Conservation (phyloP, 2,329 filamentous ascomycete genomes). For the Metarhizium guizhouense region DNA sequence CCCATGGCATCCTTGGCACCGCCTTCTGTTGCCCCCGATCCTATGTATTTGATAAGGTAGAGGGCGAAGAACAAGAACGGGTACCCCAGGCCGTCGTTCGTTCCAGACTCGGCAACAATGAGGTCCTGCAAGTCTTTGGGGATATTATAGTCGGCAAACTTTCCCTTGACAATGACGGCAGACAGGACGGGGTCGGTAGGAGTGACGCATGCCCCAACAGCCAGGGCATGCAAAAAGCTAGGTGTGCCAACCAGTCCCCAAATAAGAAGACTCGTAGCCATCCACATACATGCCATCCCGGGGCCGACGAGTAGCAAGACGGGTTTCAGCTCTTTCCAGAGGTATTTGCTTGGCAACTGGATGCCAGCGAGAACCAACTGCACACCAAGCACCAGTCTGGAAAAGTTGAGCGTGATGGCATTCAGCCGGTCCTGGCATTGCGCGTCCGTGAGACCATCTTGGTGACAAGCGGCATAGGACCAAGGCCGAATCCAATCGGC, state of each 20-base stretch:
- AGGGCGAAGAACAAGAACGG: constrained; percentile 80
- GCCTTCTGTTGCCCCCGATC: constrained; percentile 47
- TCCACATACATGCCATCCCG: constrained; percentile 81
- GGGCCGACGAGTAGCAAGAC: constrained; percentile 69
- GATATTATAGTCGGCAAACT: constrained; percentile 86
- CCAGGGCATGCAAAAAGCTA: constrained; percentile 68
- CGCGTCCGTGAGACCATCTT: constrained; percentile 10
- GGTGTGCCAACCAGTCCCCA: constrained; percentile 68
- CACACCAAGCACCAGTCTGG: constrained; percentile 77
- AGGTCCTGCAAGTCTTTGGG: constrained; percentile 73
- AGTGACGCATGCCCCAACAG: constrained; percentile 78
- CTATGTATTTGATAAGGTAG: constrained; percentile 71
- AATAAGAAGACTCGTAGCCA: constrained; percentile 68
- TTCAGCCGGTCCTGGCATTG: constrained; percentile 48
- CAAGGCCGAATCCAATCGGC: constrained; percentile 67
- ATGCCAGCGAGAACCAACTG: constrained; percentile 85
- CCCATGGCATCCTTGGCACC: constrained; percentile 60
- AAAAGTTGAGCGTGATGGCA: constrained; percentile 72
- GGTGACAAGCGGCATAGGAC: constrained; percentile 54
- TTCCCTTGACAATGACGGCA: constrained; percentile 86
- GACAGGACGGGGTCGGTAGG: constrained; percentile 84
- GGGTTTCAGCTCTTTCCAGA: constrained; percentile 69
- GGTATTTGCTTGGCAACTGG: constrained; percentile 76
- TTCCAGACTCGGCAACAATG: constrained; percentile 73
- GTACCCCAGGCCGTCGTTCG: constrained; percentile 84